phyloP scores from a whole-genome alignment of 2,329 filamentous ascomycete genomes.

The Allantophomopsis cytisporea region DNA sequence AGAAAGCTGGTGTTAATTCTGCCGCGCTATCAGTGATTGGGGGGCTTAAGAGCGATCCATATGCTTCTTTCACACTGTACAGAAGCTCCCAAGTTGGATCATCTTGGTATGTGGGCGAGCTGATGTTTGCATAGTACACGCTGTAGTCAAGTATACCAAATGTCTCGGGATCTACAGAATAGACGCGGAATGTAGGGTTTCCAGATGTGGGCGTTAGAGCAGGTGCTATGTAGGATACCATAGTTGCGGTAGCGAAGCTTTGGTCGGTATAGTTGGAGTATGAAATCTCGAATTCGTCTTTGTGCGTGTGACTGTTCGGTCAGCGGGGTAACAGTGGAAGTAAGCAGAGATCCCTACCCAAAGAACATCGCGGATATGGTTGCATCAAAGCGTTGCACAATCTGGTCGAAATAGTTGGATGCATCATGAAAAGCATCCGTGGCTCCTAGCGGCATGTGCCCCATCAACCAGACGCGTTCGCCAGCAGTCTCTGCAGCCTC shows the following conservation, averaged over 20 bases:
- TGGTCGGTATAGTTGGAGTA: slow-evolving; percentile 16
- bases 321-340: no score
- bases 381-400: slow-evolving; percentile 15
- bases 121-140: slow-evolving; percentile 17
- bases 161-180: slow-evolving; percentile 19
- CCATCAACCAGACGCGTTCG: slow-evolving; percentile 25
- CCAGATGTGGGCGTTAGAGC: slow-evolving; percentile 19
- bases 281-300: slow-evolving; percentile 19
- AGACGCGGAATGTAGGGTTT: slow-evolving; percentile 19
- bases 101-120: slow-evolving; percentile 12
- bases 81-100: slow-evolving; percentile 16
- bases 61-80: slow-evolving; percentile 17
- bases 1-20: slow-evolving; percentile 42
- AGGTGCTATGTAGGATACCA: slow-evolving; percentile 18
- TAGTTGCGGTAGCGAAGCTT: slow-evolving; percentile 11
- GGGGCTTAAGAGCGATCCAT: slow-evolving; percentile 21
- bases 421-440: slow-evolving; percentile 22
- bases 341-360: slow-evolving; percentile 1
- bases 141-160: slow-evolving; percentile 18
- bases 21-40: slow-evolving; percentile 21
- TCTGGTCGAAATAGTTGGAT: slow-evolving; percentile 19
- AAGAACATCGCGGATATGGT: slow-evolving; percentile 19
- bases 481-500: slow-evolving; percentile 20
- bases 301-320: slow-evolving; percentile 16
- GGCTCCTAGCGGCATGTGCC: slow-evolving; percentile 17